These are phyloP conservation scores for Picea sitchensis DNA, from an alignment of 75 land plant species.

Conservation along the genomic window DNA sequence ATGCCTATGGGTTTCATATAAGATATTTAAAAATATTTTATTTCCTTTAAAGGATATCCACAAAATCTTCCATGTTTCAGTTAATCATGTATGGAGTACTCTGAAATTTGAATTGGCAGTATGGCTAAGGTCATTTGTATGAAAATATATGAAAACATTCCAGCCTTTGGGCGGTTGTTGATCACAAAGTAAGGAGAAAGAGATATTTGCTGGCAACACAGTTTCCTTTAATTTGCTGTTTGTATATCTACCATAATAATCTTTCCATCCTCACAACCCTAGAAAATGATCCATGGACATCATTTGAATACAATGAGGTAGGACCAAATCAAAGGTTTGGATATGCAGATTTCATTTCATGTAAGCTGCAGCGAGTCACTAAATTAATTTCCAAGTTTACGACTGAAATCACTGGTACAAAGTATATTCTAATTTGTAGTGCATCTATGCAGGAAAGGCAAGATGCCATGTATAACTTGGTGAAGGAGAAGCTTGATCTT, in stretches of 20 bases:
- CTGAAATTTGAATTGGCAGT: no score
- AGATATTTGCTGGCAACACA: no score
- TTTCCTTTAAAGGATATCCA: no score
- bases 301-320: neutral
- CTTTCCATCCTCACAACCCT: neutral
- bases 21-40: no score
- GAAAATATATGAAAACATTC: no score
- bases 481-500: slow-evolving; percentile 34
- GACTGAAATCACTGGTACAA: neutral
- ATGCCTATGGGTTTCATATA: no score
- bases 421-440: neutral
- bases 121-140: no score
- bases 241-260: neutral
- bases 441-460: slow-evolving; percentile 37
- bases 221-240: neutral
- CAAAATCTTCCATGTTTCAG: no score
- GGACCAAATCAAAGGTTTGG: neutral
- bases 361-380: neutral
- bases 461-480: slow-evolving; percentile 48
- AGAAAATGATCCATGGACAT: neutral
- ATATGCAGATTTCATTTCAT: neutral
- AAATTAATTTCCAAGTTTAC: neutral
- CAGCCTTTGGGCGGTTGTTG: no score
- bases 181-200: no score
- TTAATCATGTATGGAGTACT: no score